phyloP scores from a whole-genome alignment of 257 asterid species.

The Fraxinus americana region DNA sequence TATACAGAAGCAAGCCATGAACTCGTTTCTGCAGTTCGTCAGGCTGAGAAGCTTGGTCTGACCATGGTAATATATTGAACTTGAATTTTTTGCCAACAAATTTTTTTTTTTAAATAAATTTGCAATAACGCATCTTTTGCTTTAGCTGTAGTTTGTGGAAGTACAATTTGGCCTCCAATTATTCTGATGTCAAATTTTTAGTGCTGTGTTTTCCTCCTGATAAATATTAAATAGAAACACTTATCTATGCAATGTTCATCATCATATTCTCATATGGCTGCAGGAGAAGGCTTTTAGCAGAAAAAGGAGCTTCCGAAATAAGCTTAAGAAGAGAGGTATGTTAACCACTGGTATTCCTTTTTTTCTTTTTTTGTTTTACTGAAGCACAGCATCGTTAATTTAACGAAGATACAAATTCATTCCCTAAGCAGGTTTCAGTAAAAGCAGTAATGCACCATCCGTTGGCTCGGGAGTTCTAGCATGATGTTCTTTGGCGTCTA shows the following conservation, averaged over 20 bases:
- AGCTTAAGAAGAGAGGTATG: slow-evolving; percentile 75
- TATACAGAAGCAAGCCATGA: slow-evolving; percentile 63
- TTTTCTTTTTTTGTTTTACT: background rate
- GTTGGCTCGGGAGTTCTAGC: slow-evolving; percentile 22
- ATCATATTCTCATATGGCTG: slow-evolving; percentile 27
- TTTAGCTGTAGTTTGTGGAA: background rate
- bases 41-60: slow-evolving; percentile 64
- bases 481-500: background rate
- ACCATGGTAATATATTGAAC: slow-evolving; percentile 68
- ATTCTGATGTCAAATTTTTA: background rate
- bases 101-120: background rate
- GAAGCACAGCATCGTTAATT: background rate
- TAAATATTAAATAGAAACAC: background rate
- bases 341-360: background rate
- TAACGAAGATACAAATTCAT: background rate
- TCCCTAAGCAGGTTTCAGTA: slow-evolving; percentile 28
- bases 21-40: slow-evolving; percentile 88
- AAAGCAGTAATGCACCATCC: slow-evolving; percentile 30
- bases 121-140: background rate
- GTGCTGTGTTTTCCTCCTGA: background rate
- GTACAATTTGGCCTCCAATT: background rate
- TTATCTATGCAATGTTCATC: slow-evolving; percentile 6
- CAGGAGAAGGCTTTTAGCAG: slow-evolving; percentile 96
- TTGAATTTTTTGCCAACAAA: background rate
- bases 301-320: slow-evolving; percentile 93